A percentile compares a stretch with the other conserved stretches of the same genome.
These are phyloP conservation scores for Phellopilus nigrolimitatus DNA, from an alignment of 1,284 basidiomycete genomes.

Conservation along the genomic window DNA sequence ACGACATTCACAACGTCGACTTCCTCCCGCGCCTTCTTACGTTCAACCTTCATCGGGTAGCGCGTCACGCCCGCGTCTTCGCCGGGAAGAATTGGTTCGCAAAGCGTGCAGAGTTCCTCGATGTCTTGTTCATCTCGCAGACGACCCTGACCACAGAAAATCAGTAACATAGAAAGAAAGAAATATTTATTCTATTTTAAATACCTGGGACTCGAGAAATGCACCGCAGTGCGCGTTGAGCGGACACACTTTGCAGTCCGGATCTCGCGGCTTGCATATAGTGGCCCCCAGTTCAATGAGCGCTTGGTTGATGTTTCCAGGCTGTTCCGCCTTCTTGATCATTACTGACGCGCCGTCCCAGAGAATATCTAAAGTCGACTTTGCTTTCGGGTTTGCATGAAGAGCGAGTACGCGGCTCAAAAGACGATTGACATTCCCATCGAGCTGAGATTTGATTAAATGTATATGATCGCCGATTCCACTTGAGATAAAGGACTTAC, in stretches of 20 bases:
- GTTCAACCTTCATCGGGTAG: constrained; percentile 85
- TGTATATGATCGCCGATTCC: constrained; percentile 2
- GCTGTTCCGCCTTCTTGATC: constrained; percentile 48
- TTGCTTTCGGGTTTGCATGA: constrained; percentile 76
- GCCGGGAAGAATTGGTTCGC: constrained; percentile 51
- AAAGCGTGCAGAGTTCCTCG: constrained; percentile 72
- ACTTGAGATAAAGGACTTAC: constrained; percentile 41
- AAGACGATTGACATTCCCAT: constrained; percentile 88
- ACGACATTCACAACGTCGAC: constrained; percentile 82
- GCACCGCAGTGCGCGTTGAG: constrained; percentile 65
- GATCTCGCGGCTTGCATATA: constrained; percentile 81
- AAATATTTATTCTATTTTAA: constrained; percentile 14
- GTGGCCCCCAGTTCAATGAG: constrained; percentile 87
- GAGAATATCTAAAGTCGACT: constrained; percentile 72
- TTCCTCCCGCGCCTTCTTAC: constrained; percentile 83
- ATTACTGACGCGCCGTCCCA: constrained; percentile 75
- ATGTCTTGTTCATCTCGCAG: constrained; percentile 43
- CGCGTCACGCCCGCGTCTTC: constrained; percentile 46
- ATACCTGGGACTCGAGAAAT: constrained; percentile 33
- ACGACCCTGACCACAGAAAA: background rate
- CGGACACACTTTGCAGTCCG: constrained; percentile 72
- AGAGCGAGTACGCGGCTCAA: constrained; percentile 79
- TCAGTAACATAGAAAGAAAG: constrained; percentile 2
- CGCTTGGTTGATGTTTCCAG: constrained; percentile 87
- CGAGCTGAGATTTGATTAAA: constrained; percentile 48